Base-by-base conservation (phyloP, 768 basidiomycete species). In the Lactifluus hygrophoroides region DNA sequence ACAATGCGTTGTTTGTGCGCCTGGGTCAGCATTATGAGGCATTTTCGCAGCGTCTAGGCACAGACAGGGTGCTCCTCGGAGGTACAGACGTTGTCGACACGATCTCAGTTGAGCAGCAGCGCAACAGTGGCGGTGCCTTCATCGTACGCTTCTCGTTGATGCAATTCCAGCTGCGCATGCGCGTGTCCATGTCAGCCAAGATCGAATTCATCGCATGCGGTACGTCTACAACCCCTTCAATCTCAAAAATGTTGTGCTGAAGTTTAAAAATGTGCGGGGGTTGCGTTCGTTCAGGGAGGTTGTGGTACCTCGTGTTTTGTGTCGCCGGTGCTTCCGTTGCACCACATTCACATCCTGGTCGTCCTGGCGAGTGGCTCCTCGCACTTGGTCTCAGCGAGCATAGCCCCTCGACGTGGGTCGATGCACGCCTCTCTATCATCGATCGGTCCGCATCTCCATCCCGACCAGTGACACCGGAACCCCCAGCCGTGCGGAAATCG, bases 131-230 rank as follows among this genome's bases (percentile, higher is more conserved):
- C 38, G 79, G 78, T 0, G 72, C 77, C 0, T 90, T 89, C 58
- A 76, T 73, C 0, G 81, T 75, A 3, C 69, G 74, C 25, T 76
- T 86, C 51, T 71, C 71, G 21, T 72, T 84, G 19, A 74, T 77
- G 19, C 75, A 79, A 43, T 89, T 87, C 69, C 84, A 85, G 68
- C 83, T 81, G 64, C 76, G 87, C n/a, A 84, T 90, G 85, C 73
- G 80, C 25, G 77, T 86, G 14, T 75, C 80, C 23, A 78, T 78
- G 57, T 56, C 71, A 19, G 77, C 87, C 38, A 65, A 62, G 6
- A 65, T 86, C 17, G 86, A 89, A 58, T 88, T 88, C 59, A 84
- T 88, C 54, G 85, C 86, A 7, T 70, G 74, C 68, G 77, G 79
- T 77, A 56, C 16, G 72, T 58, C 21, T 13, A 11, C 3, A 1